Conservation (phyloP, 2,329 filamentous ascomycete species). For the Xylaria arbuscula region DNA sequence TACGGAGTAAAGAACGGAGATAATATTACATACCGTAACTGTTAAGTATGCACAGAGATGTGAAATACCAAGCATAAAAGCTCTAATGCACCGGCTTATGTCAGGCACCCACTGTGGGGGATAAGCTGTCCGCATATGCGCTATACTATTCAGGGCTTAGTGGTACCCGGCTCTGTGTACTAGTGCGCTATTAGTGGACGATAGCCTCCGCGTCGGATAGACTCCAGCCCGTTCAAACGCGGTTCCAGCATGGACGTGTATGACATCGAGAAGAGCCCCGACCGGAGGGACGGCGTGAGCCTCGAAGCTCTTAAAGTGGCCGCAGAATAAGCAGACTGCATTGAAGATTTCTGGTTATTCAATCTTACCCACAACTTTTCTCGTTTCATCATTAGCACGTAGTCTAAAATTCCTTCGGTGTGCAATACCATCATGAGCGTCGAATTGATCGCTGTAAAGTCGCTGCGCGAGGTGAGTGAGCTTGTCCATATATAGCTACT, state of each 20-base stretch:
- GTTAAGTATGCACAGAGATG: background rate
- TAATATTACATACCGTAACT: background rate
- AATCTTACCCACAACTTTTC: background rate
- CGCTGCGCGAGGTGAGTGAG: constrained; percentile 40
- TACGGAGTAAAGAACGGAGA: background rate
- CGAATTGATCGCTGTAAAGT: constrained; percentile 35
- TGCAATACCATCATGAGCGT: constrained; percentile 15
- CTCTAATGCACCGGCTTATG: too few species aligned
- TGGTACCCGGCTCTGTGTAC: background rate
- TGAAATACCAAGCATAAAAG: too few species aligned
- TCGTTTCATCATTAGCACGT: background rate
- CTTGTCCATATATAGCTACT: background rate
- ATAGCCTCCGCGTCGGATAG: constrained; percentile 19
- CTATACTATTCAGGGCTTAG: constrained; percentile 18
- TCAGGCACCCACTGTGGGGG: constrained; percentile 33
- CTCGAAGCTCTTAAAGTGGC: background rate
- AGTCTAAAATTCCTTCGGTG: background rate
- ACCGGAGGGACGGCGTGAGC: background rate
- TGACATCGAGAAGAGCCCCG: constrained; percentile 2
- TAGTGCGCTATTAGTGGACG: constrained; percentile 14
- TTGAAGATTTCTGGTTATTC: constrained; percentile 21
- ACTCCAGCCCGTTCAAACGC: constrained; percentile 21
- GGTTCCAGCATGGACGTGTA: background rate
- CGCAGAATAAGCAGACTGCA: constrained; percentile 42
- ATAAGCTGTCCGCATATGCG: constrained; percentile 44